Percentiles rank a stretch among this genome's conserved stretches.
phyloP scores from a whole-genome alignment of 1,284 basidiomycete genomes.

The Cryptococcus wingfieldii region DNA sequence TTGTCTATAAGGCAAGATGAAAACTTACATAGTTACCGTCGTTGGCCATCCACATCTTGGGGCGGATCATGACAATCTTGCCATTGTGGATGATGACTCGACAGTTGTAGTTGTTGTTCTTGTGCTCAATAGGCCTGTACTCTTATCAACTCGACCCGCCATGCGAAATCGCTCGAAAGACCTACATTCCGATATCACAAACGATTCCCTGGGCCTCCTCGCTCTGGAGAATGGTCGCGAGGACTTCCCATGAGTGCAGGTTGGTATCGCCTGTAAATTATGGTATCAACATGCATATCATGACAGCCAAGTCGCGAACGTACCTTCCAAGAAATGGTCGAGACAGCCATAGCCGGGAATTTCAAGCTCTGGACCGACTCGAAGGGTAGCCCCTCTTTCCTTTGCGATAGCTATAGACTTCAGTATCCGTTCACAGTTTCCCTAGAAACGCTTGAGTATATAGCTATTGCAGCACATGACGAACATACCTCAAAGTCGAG shows the following conservation, averaged over 20 bases:
- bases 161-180: slow-evolving; percentile 9
- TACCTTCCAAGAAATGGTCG: slow-evolving; percentile 65
- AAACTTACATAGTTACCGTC: slow-evolving; percentile 78
- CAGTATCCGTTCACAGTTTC: slow-evolving; percentile 86
- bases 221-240: slow-evolving; percentile 76
- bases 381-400: slow-evolving; percentile 76
- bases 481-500: slow-evolving; percentile 29
- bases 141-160: slow-evolving; percentile 10
- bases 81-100: slow-evolving; percentile 80
- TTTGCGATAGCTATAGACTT: slow-evolving; percentile 85
- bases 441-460: slow-evolving; percentile 52
- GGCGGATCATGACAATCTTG: slow-evolving; percentile 86
- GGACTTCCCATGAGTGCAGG: slow-evolving; percentile 93
- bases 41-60: slow-evolving; percentile 99
- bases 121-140: slow-evolving; percentile 85
- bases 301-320: slow-evolving; percentile 40
- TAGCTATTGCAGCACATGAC: neutral
- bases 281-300: slow-evolving; percentile 50
- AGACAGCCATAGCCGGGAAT: slow-evolving; percentile 94
- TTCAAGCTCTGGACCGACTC: slow-evolving; percentile 99
- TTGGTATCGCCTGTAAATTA: slow-evolving; percentile 71
- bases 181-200: slow-evolving; percentile 91
- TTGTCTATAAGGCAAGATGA: neutral
- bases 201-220: slow-evolving; percentile 73
- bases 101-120: slow-evolving; percentile 97